phyloP scores from a whole-genome alignment of 169 alveolate species.

The Plasmodium gallinaceum region DNA sequence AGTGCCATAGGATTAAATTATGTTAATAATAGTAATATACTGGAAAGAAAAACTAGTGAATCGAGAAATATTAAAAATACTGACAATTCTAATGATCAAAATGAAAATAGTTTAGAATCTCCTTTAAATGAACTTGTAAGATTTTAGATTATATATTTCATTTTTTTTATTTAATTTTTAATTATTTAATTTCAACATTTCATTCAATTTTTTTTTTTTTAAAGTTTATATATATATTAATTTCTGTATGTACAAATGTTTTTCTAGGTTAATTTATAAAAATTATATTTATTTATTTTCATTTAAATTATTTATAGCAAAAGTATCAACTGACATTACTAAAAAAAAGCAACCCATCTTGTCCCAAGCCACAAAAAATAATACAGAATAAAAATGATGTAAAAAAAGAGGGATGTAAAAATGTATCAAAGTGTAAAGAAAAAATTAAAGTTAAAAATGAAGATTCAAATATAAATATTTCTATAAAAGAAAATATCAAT shows the following conservation, averaged over 20 bases:
- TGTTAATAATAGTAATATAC: neutral
- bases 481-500: conserved; percentile 15
- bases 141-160: neutral
- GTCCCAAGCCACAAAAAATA: conserved; percentile 35
- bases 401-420: neutral
- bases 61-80: conserved; percentile 15
- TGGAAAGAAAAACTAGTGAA: conserved; percentile 27
- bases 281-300: neutral
- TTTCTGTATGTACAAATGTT: neutral
- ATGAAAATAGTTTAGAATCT: conserved; percentile 45
- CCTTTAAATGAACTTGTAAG: conserved; percentile 73
- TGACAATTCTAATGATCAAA: neutral
- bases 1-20: conserved; percentile 49
- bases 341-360: conserved; percentile 40
- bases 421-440: neutral
- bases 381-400: conserved; percentile 2
- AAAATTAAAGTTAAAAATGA: conserved; percentile 5
- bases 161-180: neutral
- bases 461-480: conserved; percentile 13
- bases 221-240: neutral
- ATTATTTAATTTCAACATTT: neutral
- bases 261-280: neutral
- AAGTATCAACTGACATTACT: conserved; percentile 67
- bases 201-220: neutral
- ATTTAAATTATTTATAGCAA: conserved; percentile 21